phyloP scores from a whole-genome alignment of 352 stramenopile species.

The Globisporangium parvum region DNA sequence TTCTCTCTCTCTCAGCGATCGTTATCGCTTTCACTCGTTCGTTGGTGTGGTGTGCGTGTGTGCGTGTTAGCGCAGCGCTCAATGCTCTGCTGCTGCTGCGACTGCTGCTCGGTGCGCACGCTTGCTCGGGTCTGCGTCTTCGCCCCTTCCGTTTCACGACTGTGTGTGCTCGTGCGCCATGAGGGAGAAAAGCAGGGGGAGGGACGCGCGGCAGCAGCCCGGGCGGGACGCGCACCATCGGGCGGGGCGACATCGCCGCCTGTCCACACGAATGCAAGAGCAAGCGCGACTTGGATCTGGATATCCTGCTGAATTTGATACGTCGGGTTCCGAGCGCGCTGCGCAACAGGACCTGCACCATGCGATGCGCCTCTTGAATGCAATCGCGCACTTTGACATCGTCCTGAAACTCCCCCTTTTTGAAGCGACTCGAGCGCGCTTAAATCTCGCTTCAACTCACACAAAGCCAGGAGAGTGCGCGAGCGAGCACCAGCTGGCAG shows the following conservation, averaged over 20 bases:
- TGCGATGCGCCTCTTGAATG: not conserved
- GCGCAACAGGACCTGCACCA: not conserved
- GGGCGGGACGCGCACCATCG: not conserved
- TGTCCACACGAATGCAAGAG: not conserved
- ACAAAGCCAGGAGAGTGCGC: not conserved
- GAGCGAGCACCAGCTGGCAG: not conserved
- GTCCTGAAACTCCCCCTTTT: not conserved
- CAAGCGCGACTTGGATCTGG: not conserved
- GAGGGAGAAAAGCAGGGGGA: slow-evolving; percentile 3
- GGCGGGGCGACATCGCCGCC: not conserved
- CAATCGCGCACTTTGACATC: not conserved
- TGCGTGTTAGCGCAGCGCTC: not conserved
- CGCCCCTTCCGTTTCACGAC: slow-evolving; percentile 71
- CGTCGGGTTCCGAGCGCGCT: no score
- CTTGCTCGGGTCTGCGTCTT: slow-evolving; percentile 19
- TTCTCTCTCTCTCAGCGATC: slow-evolving; percentile 8
- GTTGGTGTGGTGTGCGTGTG: not conserved
- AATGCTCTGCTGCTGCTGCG: slow-evolving; percentile 2
- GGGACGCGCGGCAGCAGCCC: slow-evolving; percentile 2
- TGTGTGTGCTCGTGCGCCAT: slow-evolving; percentile 23
- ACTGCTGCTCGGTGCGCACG: not conserved
- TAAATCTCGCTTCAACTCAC: slow-evolving; percentile 1
- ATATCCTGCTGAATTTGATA: not conserved
- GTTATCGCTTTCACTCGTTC: slow-evolving; percentile 4
- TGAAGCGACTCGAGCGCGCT: not conserved